Conservation (phyloP, 1,284 basidiomycete species). For the Cryptococcus sp. region DNA sequence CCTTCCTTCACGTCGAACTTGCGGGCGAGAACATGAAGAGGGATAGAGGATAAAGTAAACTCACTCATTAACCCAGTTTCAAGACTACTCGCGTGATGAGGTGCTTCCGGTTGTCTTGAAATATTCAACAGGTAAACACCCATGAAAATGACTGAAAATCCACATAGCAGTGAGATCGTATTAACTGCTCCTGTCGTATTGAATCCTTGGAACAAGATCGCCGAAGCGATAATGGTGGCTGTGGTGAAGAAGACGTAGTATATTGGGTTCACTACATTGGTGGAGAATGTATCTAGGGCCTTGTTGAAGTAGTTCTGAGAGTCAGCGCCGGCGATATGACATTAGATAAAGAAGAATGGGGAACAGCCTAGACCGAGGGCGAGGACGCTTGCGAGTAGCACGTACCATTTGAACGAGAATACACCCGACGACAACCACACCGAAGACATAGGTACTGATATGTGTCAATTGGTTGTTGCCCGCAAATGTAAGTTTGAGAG, state of each 20-base stretch:
- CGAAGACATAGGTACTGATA: constrained; percentile 92
- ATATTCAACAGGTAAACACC: constrained; percentile 87
- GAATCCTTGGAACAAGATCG: constrained; percentile 95
- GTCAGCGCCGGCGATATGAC: not conserved
- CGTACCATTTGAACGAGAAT: constrained; percentile 83
- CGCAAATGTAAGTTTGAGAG: constrained; percentile 87
- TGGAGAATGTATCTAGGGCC: constrained; percentile 93
- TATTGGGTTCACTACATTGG: constrained; percentile 97
- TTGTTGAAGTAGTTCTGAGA: constrained; percentile 92
- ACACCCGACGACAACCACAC: constrained; percentile 73
- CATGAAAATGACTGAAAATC: constrained; percentile 85
- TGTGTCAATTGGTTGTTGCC: constrained; percentile 96
- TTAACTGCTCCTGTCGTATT: constrained; percentile 78
- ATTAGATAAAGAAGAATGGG: not conserved
- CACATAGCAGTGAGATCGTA: constrained; percentile 76
- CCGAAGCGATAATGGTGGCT: constrained; percentile 86
- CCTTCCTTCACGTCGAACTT: not conserved
- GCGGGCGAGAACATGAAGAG: not conserved
- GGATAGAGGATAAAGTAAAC: constrained; percentile 48
- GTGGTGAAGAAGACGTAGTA: constrained; percentile 99
- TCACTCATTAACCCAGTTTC: constrained; percentile 71
- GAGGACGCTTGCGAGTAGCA: not conserved
- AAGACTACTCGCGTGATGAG: constrained; percentile 53
- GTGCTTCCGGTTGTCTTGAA: constrained; percentile 62
- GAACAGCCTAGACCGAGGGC: no score